Percentiles rank a stretch among this genome's conserved stretches.
phyloP scores from a whole-genome alignment of 345 rosid species.

The Ricinus communis region DNA sequence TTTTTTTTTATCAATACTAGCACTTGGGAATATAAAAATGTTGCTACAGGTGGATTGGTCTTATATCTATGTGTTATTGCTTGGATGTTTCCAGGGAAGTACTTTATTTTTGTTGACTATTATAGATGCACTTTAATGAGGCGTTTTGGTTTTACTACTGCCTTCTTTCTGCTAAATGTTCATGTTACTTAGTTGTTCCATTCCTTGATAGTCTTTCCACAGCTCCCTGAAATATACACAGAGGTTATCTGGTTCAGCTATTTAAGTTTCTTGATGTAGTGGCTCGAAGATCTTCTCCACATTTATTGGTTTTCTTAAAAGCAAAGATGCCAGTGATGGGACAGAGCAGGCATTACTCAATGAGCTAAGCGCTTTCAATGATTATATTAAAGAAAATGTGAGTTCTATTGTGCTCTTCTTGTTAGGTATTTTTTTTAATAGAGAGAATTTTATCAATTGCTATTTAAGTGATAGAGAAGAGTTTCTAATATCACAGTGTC shows the following conservation, averaged over 20 bases:
- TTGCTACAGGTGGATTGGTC: background rate
- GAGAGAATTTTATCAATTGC: background rate
- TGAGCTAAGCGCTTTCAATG: slow-evolving; percentile 68
- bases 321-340: slow-evolving; percentile 83
- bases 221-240: background rate
- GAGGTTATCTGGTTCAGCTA: background rate
- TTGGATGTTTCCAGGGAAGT: too few species aligned
- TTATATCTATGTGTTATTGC: background rate
- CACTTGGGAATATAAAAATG: background rate
- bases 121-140: too few species aligned
- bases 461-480: background rate
- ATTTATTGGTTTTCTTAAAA: slow-evolving; percentile 85
- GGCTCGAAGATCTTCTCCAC: slow-evolving; percentile 89
- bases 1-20: background rate
- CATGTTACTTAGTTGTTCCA: background rate
- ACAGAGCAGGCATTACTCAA: slow-evolving; percentile 67
- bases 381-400: slow-evolving; percentile 62
- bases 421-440: background rate
- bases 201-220: background rate
- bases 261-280: slow-evolving; percentile 38
- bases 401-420: slow-evolving; percentile 19
- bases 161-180: too few species aligned
- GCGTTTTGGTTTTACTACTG: too few species aligned
- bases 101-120: too few species aligned
- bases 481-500: background rate